Evolutionary conservation across 805 yeast genomes (phyloP).

Genomic region (Starmerella gropengiesseri): DNA sequence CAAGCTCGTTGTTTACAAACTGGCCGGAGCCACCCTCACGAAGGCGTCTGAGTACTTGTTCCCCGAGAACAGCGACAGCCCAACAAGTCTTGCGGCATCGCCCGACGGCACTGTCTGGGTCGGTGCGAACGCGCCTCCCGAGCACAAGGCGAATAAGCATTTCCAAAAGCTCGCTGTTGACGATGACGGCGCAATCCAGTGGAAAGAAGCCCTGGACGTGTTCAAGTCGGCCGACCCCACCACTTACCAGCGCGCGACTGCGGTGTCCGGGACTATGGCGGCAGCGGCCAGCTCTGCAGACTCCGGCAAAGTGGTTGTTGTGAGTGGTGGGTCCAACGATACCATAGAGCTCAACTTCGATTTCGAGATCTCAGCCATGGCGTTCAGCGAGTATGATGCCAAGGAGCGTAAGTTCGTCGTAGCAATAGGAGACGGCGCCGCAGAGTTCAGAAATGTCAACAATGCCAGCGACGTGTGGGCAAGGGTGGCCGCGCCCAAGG

Average conservation of each 20-base stretch:
- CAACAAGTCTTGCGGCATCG: constrained; percentile 62
- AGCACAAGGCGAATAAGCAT: constrained; percentile 52
- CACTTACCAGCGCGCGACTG: constrained; percentile 19
- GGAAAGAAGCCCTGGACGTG: not conserved
- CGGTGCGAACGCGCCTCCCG: constrained; percentile 16
- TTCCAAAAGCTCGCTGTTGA: constrained; percentile 34
- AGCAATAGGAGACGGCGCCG: constrained; percentile 8
- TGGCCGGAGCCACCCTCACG: constrained; percentile 7
- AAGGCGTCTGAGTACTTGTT: constrained; percentile 19
- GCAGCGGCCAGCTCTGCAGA: constrained; percentile 11
- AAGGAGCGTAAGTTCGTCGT: constrained; percentile 11
- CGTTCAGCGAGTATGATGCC: constrained; percentile 12
- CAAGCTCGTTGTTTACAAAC: constrained; percentile 37
- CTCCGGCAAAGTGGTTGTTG: constrained; percentile 10
- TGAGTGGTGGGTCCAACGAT: constrained; percentile 2
- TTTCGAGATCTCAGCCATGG: constrained; percentile 8
- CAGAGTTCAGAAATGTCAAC: constrained; percentile 12
- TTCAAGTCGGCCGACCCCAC: constrained; percentile 10
- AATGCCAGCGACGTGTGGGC: not conserved
- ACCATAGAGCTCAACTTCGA: constrained; percentile 3
- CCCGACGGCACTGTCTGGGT: constrained; percentile 32
- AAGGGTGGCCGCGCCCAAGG: constrained; percentile 2
- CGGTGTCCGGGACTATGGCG: constrained; percentile 10
- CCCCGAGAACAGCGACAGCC: constrained; percentile 58
- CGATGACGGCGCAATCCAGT: constrained; percentile 8